A percentile compares a stretch with the other conserved stretches of the same genome.
Evolutionary conservation across 2,329 filamentous ascomycete genomes (phyloP).

Genomic region (Hypoxylon sp.): DNA sequence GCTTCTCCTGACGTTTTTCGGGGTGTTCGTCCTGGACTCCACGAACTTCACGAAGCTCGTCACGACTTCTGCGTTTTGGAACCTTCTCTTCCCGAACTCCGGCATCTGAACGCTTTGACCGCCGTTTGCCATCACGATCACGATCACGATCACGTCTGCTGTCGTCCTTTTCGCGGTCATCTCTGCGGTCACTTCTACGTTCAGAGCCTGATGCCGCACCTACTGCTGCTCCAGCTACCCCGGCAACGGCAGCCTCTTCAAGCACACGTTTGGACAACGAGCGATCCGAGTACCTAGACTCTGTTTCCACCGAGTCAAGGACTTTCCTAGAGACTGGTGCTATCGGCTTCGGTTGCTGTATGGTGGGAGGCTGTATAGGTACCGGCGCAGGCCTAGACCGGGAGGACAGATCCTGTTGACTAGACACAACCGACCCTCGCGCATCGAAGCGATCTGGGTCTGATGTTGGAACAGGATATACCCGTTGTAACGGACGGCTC

Average conservation of each 20-base stretch:
- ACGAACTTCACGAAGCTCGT: slow-evolving; percentile 48
- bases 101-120: slow-evolving; percentile 44
- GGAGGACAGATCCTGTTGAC: slow-evolving; percentile 59
- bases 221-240: slow-evolving; percentile 65
- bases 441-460: slow-evolving; percentile 76
- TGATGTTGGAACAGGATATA: slow-evolving; percentile 76
- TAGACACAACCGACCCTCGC: slow-evolving; percentile 64
- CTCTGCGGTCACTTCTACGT: slow-evolving; percentile 50
- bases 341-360: slow-evolving; percentile 90
- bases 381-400: slow-evolving; percentile 70
- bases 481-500: slow-evolving; percentile 68
- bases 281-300: slow-evolving; percentile 55
- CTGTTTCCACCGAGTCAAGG: slow-evolving; percentile 68
- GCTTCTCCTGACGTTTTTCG: slow-evolving; percentile 42
- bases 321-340: slow-evolving; percentile 79
- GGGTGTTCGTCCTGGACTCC: slow-evolving; percentile 29
- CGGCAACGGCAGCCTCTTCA: slow-evolving; percentile 63
- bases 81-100: slow-evolving; percentile 44
- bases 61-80: slow-evolving; percentile 48
- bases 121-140: slow-evolving; percentile 56
- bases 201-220: slow-evolving; percentile 63
- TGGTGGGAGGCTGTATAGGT: slow-evolving; percentile 69
- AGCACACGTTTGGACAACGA: slow-evolving; percentile 59
- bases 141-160: slow-evolving; percentile 54
- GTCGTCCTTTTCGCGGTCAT: slow-evolving; percentile 52